Base-by-base conservation (phyloP, 495 filamentous ascomycete genomes). In the Saxophila tyrrhenica region DNA sequence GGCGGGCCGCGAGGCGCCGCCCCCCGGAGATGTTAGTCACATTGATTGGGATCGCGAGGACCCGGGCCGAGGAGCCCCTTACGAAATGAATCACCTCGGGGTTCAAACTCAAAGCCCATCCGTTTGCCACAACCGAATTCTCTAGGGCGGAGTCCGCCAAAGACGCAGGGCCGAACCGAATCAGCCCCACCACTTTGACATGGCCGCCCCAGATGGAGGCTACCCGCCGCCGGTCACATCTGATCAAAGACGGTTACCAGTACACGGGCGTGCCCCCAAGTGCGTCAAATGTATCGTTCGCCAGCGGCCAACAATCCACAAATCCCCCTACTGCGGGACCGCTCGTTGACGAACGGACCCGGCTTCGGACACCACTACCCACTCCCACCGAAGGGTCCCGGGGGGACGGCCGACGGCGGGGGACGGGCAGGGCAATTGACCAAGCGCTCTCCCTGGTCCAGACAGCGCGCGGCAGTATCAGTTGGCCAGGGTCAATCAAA, bases 231-330 rank as follows among this genome's bases (percentile, higher is more conserved):
- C 53, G 25, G 44, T 64, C 61, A 68, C 65, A 56, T 50, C 59
- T 48, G 47, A n/a, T n/a, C n/a, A 55, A 58, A 62, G 42, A 39
- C 69, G 71, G 70, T 45, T 71, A 67, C 65, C 54, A 55, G 56
- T 56, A 56, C 54, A 53, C 42, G 19, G 60, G 56, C 57, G 55
- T 71, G 59, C 70, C 72, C 69, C 71, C 75, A 39, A 65, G 43
- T 70, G 67, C 67, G 73, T 59, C 50, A n/a, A 50, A 45, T n/a
- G 64, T 52, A 72, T 59, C 54, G 54, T 8, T 77, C 62, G 68
- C 72, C 67, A 73, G 50, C 60, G 67, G 72, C 70, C 72, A 78
- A 62, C 48, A 59, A 71, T 72, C 73, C 72, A 78, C 73, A 76
- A 67, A 77, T 69, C 69, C 72, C 73, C 69, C 52, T 72, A 38